Evolutionary conservation across 257 asterid genomes (phyloP).

Genomic region (Solanum clarkiae): DNA sequence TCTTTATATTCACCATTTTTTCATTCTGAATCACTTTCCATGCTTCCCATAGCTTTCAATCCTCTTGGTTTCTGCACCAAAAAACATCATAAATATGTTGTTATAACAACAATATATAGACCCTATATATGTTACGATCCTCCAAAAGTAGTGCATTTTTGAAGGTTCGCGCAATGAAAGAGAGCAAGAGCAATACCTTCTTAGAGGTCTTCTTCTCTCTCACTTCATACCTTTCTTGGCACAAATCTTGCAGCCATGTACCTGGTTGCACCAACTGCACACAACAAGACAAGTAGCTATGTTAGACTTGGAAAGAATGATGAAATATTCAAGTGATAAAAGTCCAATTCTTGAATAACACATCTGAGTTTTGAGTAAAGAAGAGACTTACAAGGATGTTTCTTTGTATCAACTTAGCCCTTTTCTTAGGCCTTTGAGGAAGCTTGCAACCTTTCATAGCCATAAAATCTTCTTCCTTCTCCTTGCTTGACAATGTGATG

Average conservation of each 20-base stretch:
- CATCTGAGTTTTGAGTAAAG: not conserved
- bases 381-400: slow-evolving; percentile 16
- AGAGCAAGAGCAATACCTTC: slow-evolving; percentile 10
- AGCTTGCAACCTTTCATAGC: slow-evolving; percentile 38
- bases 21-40: slow-evolving; percentile 33
- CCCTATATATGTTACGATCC: not conserved
- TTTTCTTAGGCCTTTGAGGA: slow-evolving; percentile 42
- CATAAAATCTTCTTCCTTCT: slow-evolving; percentile 37
- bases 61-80: slow-evolving; percentile 29
- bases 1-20: not conserved
- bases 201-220: slow-evolving; percentile 40
- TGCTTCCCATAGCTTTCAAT: slow-evolving; percentile 29
- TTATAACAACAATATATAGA: not conserved
- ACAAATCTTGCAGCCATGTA: slow-evolving; percentile 35
- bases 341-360: not conserved
- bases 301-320: not conserved
- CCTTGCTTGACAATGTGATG: slow-evolving; percentile 25
- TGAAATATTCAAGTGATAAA: not conserved
- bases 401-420: slow-evolving; percentile 30
- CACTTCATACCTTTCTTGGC: slow-evolving; percentile 42
- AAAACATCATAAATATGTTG: not conserved
- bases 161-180: not conserved
- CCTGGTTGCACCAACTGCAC: slow-evolving; percentile 40
- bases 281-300: not conserved
- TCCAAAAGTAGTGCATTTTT: not conserved